Evolutionary conservation across 192 early-diverging fungal species (phyloP).

Genomic region (Obelidium mucronatum): DNA sequence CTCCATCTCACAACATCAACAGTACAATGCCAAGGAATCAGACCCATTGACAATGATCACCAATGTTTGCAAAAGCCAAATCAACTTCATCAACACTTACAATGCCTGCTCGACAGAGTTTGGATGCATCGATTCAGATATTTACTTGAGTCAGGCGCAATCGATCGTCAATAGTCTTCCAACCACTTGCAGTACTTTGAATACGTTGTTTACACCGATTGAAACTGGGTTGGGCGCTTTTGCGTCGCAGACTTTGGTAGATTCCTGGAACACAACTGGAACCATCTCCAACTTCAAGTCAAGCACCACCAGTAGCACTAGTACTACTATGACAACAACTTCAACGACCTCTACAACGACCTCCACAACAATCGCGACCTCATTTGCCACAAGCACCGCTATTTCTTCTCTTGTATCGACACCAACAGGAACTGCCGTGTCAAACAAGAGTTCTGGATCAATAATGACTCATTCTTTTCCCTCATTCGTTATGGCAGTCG

Average conservation of each 20-base stretch:
- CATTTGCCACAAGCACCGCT: too few species aligned
- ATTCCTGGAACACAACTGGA: background rate
- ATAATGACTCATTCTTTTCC: too few species aligned
- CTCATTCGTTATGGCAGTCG: too few species aligned
- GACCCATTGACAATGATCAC: background rate
- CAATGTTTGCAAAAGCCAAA: background rate
- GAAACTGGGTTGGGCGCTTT: background rate
- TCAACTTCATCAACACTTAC: background rate
- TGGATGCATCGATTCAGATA: background rate
- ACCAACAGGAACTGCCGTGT: too few species aligned
- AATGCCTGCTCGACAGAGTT: background rate
- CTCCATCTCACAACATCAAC: background rate
- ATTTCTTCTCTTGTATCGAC: too few species aligned
- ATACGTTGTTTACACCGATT: background rate
- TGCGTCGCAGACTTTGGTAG: background rate
- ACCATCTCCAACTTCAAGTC: too few species aligned
- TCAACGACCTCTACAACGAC: too few species aligned
- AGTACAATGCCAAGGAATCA: background rate
- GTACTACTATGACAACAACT: too few species aligned
- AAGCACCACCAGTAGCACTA: too few species aligned
- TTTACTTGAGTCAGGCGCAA: background rate
- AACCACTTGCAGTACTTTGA: background rate
- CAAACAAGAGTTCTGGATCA: too few species aligned
- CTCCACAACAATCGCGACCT: too few species aligned
- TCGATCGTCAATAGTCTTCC: background rate